Base-by-base conservation (phyloP, 805 yeast species). In the Wickerhamomyces strasburgensis region DNA sequence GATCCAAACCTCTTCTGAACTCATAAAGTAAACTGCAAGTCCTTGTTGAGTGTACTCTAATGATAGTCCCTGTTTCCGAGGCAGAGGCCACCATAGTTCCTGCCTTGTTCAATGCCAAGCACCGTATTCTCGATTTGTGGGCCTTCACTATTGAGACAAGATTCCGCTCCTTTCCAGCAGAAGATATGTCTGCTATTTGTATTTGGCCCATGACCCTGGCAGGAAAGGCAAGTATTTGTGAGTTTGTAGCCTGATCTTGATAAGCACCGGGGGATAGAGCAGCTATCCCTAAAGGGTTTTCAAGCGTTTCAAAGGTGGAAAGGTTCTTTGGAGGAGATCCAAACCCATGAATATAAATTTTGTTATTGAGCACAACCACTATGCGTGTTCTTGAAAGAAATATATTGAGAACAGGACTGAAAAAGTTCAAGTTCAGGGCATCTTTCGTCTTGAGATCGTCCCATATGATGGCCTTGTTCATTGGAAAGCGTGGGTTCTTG, bases 1-100 rank as follows among this genome's bases (percentile, higher is more conserved):
- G 72, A 58, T 93, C 98, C 15, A 89, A 57, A 0, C 98, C 98
- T 34, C 98, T 68, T 48, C 98, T 68, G 52, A 89, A 89, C 56
- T 87, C 96, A 52, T 73, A 81, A n/a, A 86, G 51, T 34, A 86
- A 63, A 1, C 82, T 70, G 19, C 94, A 82, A 24, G 74, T 77
- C 34, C 68, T 67, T 1, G 87, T 74, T 5, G 86, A 78, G 53
- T 81, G 87, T 3, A 86, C 67, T 35, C 95, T 61, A 14, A 87
- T 76, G 7, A 87, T 69, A 0, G 96, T 88, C 0, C 96, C 96
- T 1, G 82, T 75, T 35, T 77, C 84, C 10, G 88, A 79, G 1
- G 94, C 94, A 14, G 86, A 76, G 2, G 95, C 95, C 6, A 87
- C 61, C 67, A 80, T 64, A 1, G 77, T 67, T 0, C 87, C 94